A percentile compares a stretch with the other conserved stretches of the same genome.
Evolutionary conservation across 345 rosid species (phyloP).

Genomic region (Populus deltoides): DNA sequence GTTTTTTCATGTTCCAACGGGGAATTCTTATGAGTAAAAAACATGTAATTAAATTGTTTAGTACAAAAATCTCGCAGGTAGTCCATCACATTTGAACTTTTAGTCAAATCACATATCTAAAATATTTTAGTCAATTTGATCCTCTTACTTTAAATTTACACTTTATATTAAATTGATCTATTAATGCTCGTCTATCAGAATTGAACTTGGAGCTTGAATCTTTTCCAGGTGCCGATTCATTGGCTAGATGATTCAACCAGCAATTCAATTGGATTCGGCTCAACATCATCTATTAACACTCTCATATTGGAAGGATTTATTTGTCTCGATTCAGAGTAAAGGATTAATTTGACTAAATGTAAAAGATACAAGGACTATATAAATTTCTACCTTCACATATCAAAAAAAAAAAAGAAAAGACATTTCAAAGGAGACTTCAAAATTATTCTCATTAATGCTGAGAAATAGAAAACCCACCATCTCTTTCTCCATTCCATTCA

Average conservation of each 20-base stretch:
- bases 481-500: neutral
- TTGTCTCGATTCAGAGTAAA: no score
- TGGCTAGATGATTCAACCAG: no score
- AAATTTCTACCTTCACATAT: neutral
- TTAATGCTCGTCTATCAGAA: no score
- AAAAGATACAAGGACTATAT: neutral
- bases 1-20: neutral
- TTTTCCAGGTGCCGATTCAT: no score
- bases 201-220: no score
- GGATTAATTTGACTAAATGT: neutral
- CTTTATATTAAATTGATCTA: no score
- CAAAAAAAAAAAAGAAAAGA: neutral
- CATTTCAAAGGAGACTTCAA: neutral
- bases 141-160: no score
- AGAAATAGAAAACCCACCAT: neutral
- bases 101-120: neutral
- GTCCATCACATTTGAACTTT: neutral
- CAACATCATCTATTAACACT: no score
- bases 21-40: neutral
- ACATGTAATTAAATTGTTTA: neutral
- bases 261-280: no score
- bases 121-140: no score
- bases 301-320: no score
- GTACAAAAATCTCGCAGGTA: neutral
- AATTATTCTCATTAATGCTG: neutral